A percentile compares a stretch with the other conserved stretches of the same genome.
Evolutionary conservation across 805 yeast species (phyloP).

Genomic region (Tetrapisispora fleetii): DNA sequence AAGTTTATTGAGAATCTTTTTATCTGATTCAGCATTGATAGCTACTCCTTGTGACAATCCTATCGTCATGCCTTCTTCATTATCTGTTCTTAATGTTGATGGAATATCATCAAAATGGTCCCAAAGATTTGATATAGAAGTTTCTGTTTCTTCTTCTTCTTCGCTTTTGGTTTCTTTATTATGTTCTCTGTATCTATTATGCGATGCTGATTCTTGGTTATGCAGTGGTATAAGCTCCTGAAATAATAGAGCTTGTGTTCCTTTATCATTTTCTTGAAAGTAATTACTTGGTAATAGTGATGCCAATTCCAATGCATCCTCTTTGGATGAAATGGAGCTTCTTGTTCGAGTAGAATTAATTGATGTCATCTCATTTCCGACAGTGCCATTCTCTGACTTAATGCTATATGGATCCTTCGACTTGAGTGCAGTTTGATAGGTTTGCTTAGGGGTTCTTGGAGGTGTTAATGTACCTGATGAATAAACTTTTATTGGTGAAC

Average conservation of each 20-base stretch:
- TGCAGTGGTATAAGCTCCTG: neutral
- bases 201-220: too few relatives aligned
- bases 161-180: neutral
- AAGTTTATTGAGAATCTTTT: neutral
- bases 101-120: slow-evolving; percentile 2
- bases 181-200: neutral
- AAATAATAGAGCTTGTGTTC: neutral
- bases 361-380: neutral
- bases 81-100: slow-evolving; percentile 1
- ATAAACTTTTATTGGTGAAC: neutral
- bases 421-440: neutral
- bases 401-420: neutral
- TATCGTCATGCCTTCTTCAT: neutral
- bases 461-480: neutral
- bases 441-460: neutral
- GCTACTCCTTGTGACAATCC: neutral
- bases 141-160: neutral
- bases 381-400: neutral
- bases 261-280: slow-evolving; percentile 12
- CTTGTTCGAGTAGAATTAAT: neutral
- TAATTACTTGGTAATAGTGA: slow-evolving; percentile 20
- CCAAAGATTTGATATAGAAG: slow-evolving; percentile 2
- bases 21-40: neutral
- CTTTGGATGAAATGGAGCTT: slow-evolving; percentile 10
- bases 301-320: slow-evolving; percentile 14